Evolutionary conservation across 169 alveolate genomes (phyloP).

Genomic region (Eimeria brunetti): DNA sequence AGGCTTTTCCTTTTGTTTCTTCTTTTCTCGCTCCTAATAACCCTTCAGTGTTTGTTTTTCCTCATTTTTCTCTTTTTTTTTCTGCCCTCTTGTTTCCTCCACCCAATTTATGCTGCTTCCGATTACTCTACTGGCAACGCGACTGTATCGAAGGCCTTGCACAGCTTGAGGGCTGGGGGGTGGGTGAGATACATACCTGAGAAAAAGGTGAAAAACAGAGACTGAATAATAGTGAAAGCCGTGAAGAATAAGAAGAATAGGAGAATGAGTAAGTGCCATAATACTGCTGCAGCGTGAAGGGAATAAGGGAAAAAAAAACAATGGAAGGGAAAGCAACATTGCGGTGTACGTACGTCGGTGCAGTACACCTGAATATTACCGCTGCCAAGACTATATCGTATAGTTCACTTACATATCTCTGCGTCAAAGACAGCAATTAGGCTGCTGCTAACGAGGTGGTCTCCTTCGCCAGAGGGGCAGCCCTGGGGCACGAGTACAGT

Average conservation of each 20-base stretch:
- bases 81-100: not conserved
- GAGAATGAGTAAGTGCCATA: not conserved
- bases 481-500: constrained; percentile 59
- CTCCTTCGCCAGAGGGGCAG: constrained; percentile 56
- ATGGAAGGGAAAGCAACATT: not conserved
- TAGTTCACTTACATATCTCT: constrained; percentile 73
- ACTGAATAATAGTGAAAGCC: not conserved
- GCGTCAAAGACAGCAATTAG: constrained; percentile 76
- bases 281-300: not conserved
- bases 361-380: too few species aligned
- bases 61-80: too few species aligned
- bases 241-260: not conserved
- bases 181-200: constrained; percentile 79
- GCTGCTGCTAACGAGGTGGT: constrained; percentile 69
- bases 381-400: too few species aligned
- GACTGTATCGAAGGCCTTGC: constrained; percentile 61
- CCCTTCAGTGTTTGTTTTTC: too few species aligned
- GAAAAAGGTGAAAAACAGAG: not conserved
- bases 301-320: not conserved
- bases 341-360: not conserved
- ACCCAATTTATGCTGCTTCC: not conserved
- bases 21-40: not conserved
- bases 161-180: constrained; percentile 79
- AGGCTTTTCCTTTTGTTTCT: not conserved
- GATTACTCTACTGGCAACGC: constrained; percentile 60